Evolutionary conservation across 106 monocot genomes (phyloP).

Genomic region (Platanthera guangdongensis): DNA sequence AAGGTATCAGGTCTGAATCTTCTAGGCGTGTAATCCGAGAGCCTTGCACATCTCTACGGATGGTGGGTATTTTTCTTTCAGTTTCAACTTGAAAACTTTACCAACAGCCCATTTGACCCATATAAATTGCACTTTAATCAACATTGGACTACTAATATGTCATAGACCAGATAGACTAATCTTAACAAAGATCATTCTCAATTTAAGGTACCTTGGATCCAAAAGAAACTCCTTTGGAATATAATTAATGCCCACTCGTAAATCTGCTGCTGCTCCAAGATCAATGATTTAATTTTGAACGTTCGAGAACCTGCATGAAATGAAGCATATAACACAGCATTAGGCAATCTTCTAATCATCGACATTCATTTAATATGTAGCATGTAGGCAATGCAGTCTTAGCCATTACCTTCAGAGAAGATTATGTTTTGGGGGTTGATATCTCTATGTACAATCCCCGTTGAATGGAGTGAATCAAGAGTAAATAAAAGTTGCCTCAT

Average conservation of each 20-base stretch:
- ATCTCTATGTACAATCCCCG: slow-evolving; percentile 90
- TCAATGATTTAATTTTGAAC: slow-evolving; percentile 99
- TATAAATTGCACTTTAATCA: no score
- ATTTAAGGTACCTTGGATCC: slow-evolving; percentile 64
- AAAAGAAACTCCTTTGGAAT: slow-evolving; percentile 93
- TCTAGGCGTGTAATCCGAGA: no score
- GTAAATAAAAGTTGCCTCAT: slow-evolving; percentile 94
- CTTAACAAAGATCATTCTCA: not conserved
- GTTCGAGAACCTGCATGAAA: slow-evolving; percentile 42
- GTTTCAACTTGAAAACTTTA: not conserved
- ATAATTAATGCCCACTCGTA: slow-evolving; percentile 93
- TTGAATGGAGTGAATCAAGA: slow-evolving; percentile 91
- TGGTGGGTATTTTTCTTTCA: not conserved
- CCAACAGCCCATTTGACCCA: no score
- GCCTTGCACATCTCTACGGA: no score
- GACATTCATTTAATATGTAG: not conserved
- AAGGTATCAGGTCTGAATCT: no score
- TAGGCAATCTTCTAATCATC: not conserved
- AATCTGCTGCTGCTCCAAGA: slow-evolving; percentile 92
- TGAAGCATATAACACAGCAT: not conserved
- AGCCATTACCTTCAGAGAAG: slow-evolving; percentile 74
- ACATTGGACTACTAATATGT: not conserved
- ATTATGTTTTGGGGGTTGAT: slow-evolving; percentile 96
- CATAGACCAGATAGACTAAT: not conserved
- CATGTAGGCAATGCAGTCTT: not conserved